phyloP scores from a whole-genome alignment of 441 rosid genomes.

The Adansonia madagascariensis region DNA sequence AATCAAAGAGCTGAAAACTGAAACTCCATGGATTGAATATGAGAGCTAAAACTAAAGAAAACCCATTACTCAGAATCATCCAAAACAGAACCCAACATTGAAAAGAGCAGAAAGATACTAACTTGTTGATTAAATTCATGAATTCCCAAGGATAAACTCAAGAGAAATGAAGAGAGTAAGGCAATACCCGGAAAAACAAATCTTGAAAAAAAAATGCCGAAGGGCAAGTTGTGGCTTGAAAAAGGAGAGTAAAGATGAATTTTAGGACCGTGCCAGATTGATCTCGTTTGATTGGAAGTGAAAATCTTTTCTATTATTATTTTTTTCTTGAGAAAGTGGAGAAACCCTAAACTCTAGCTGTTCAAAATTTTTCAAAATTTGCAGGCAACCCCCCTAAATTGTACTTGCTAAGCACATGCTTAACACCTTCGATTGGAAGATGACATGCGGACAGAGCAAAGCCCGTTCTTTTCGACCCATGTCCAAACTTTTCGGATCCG shows the following conservation, averaged over 20 bases:
- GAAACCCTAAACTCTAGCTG: constrained; percentile 47
- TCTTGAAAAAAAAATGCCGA: not conserved
- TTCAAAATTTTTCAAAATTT: constrained; percentile 24
- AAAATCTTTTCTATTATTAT: not conserved
- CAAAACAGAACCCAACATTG: constrained; percentile 14
- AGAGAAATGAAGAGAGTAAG: constrained; percentile 15
- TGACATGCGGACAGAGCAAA: too few species aligned
- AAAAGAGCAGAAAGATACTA: not conserved
- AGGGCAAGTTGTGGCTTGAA: not conserved
- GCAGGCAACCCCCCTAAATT: not conserved
- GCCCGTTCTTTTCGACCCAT: too few species aligned
- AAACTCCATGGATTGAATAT: constrained; percentile 5
- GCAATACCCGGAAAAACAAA: constrained; percentile 24
- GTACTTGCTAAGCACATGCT: too few species aligned
- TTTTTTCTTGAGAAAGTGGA: constrained; percentile 12
- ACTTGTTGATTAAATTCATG: constrained; percentile 18
- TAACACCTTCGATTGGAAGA: too few species aligned
- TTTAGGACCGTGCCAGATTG: not conserved
- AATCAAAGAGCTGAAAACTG: constrained; percentile 2
- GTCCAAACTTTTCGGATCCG: too few species aligned
- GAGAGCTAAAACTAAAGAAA: constrained; percentile 10
- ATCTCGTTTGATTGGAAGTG: not conserved
- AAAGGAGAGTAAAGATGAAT: not conserved
- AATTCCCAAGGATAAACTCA: not conserved
- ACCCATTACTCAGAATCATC: constrained; percentile 22